Base-by-base conservation (phyloP, 2,329 filamentous ascomycete species). In the Aspergillus ibericus region DNA sequence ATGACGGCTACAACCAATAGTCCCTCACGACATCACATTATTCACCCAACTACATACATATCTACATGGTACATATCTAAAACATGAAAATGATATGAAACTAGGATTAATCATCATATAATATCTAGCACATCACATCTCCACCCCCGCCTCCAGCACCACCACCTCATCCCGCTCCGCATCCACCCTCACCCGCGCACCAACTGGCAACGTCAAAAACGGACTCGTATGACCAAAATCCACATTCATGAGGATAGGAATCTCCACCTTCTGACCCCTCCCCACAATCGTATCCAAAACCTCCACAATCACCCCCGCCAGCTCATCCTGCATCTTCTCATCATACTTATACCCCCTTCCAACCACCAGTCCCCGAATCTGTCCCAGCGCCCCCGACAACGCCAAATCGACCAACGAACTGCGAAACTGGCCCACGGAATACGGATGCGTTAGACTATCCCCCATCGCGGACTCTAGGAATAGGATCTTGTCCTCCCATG, bases 201-300 rank as follows among this genome's bases (percentile, higher is more conserved):
- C 27, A 29, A 29, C 6, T 9, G 71, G 78, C 25, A 81, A 57
- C 0, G 79, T 81, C 5, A 80, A 67, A 63, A 79, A 71, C 0
- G 79, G 78, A 8, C 66, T 68, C 0, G 78, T 79, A 60, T 81
- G 78, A 0, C 79, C 78, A 46, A 81, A 66, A 44, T 81, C 79
- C 0, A 80, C 74, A 22, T 73, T 72, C 8, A 76, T 75, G 53
- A 81, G 32, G 9, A 81, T 77, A 0, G 78, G 78, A 55, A 5
- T 64, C 66, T 53, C n/a, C 32, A 32, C 38, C 13, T 54, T 8
- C 10, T 10, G 15, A n/a, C 2, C 16, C 3, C 53, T 25, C 8
- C 44, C 42, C 4, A 55, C 53, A 27, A 55, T 36, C 15, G n/a
- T 13, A 2, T 38, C 42, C 25, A 55, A 49, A 18, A 55, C 42